Evolutionary conservation across 148 eudicot genomes (phyloP), one percentile per base, ranked within the genome.

Genomic region (Limonium bicolor): DNA sequence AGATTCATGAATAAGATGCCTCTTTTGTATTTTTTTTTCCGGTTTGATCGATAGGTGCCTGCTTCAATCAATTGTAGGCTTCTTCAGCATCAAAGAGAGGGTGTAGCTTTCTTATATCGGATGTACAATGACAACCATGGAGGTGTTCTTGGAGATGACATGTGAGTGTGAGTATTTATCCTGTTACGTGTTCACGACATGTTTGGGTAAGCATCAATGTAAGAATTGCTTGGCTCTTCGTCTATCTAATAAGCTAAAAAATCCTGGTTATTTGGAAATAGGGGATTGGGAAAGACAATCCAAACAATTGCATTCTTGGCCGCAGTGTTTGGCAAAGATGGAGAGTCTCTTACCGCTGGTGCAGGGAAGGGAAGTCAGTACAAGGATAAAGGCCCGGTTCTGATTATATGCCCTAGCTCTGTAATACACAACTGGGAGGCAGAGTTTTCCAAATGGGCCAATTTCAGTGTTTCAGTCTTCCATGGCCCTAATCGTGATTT

Each of bases 271-370:
- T n/a, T 33, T 22, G 54, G 44, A 36, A 49, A 43, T 53, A 90
- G 99, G 99, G 99, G 99, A 43, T 41, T 90, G 53, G 99, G 99
- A 37, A 90, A 90, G 76, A 90, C 99, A 43, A 90, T 90, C 39
- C 99, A 90, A 53, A 76, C 95, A 59, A 90, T 90, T 63, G 99
- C 99, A 34, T 78, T 90, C 59, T 72, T 90, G 58, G 81, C 95
- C 59, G 99, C 99, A 58, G 87, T 90, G 12, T 84, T 36, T 61
- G 77, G 61, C 17, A 84, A 85, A 62, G 99, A 76, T 56, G 83
- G 70, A 50, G 93, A 80, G 15, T 20, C 50, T 16, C 61, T 17
- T 29, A 60, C 61, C 36, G 45, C 58, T 48, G 46, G 27, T 20
- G 20, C 31, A 17, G 37, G 26, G 3, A 50, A 65, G 25, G 72